phyloP scores from a whole-genome alignment of 805 yeast species.

The Starmerella cellae region DNA sequence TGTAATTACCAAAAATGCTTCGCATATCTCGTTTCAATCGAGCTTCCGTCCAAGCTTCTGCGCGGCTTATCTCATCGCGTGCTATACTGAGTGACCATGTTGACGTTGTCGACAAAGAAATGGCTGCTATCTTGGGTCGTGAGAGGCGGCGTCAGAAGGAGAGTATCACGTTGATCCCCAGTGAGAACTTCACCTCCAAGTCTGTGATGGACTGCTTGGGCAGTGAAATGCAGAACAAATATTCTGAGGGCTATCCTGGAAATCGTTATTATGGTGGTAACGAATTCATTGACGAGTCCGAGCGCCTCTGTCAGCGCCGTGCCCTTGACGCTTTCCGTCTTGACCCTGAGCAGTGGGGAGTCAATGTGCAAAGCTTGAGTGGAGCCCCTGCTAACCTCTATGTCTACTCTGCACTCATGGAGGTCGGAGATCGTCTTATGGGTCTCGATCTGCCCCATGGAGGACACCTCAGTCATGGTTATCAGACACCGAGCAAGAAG shows the following conservation, averaged over 20 bases:
- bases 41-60: not conserved
- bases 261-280: slow-evolving; percentile 98
- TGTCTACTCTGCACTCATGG: slow-evolving; percentile 77
- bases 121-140: slow-evolving; percentile 57
- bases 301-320: slow-evolving; percentile 76
- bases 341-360: slow-evolving; percentile 84
- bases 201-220: slow-evolving; percentile 92
- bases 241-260: slow-evolving; percentile 97
- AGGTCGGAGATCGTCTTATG: slow-evolving; percentile 87
- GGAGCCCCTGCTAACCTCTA: slow-evolving; percentile 96
- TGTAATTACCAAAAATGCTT: not conserved
- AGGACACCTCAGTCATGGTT: slow-evolving; percentile 95
- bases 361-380: slow-evolving; percentile 85
- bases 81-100: slow-evolving; percentile 16
- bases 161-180: slow-evolving; percentile 84
- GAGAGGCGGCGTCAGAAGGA: slow-evolving; percentile 81
- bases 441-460: slow-evolving; percentile 97
- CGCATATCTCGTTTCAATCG: not conserved
- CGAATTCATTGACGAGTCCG: slow-evolving; percentile 84
- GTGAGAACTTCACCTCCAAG: slow-evolving; percentile 90
- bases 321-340: slow-evolving; percentile 74
- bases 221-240: slow-evolving; percentile 93
- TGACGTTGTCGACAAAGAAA: slow-evolving; percentile 54
- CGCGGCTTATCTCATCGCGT: slow-evolving; percentile 13
- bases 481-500: slow-evolving; percentile 80